Evolutionary conservation across 345 rosid genomes (phyloP), one percentile per base, ranked within the genome.

Genomic region (Heritiera littoralis): DNA sequence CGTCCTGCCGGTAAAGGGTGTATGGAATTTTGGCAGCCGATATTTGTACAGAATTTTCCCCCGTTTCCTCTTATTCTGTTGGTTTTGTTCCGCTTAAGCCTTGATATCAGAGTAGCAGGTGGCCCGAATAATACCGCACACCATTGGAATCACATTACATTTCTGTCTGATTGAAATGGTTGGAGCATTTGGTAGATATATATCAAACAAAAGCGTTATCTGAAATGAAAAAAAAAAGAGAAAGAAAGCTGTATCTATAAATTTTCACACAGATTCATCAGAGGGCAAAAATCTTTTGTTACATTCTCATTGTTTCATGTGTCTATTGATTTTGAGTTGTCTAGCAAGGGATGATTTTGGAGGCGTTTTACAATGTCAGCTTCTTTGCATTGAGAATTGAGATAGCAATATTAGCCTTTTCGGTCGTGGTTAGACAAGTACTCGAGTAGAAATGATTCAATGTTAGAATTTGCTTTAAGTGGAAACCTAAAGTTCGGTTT

Each of bases 41-140:
- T 77, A 83, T 79, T 73, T 88, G 91, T 88, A 88, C 88, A 88
- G 88, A 80, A 77, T 80, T 81, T 80, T 56, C 52, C 45, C 65
- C 76, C 69, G 7, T 69, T 55, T 13, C 59, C 75, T 45, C 70
- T 20, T 67, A 43, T 30, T 38, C 48, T 56, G 13, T 20, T 60
- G 9, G 17, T 49, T 55, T 56, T 56, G 11, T 28, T 74, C 43
- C 43, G 63, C 48, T 66, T 56, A 81, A 81, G 74, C 84, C 81
- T 63, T 70, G 76, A 81, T 81, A 67, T 77, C 77, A 11, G 35
- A 81, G 82, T 78, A 79, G 88, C 79, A 77, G 87, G 78, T 83
- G 83, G 85, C 85, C 74, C 46, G 81, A 84, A 86, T 86, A 86
- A 86, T 82, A 78, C 78, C 41, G 38, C 73, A 66, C 77, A 81